Conservation (phyloP, 1,284 basidiomycete species). For the Papiliotrema terrestris region DNA sequence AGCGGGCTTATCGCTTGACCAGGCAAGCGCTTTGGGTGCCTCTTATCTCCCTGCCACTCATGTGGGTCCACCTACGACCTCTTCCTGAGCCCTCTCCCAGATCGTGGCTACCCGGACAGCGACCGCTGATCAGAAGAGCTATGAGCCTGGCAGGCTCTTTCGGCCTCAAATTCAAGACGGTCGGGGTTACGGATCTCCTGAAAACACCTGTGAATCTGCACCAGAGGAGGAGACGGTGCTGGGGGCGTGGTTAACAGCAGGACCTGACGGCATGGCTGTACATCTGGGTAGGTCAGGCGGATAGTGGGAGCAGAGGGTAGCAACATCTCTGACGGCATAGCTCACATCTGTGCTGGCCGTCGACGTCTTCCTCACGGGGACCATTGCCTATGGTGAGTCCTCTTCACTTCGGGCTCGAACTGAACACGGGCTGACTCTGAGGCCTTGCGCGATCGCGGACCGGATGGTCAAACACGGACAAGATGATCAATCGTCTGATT, state of each 20-base stretch:
- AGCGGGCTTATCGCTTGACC: not conserved
- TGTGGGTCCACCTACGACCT: no score
- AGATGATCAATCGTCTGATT: no score
- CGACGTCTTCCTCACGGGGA: constrained; percentile 1
- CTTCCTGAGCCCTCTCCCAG: no score
- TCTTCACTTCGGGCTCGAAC: not conserved
- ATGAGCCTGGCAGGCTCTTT: no score
- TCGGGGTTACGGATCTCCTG: no score
- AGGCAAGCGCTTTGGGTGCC: not conserved
- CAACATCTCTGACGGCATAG: constrained; percentile 1
- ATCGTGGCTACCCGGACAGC: no score
- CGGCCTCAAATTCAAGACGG: no score
- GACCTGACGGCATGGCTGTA: not conserved
- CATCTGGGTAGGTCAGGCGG: not conserved
- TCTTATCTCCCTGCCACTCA: not conserved
- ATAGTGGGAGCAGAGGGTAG: not conserved
- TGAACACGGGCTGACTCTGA: not conserved
- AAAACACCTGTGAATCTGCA: no score
- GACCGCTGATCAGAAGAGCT: no score
- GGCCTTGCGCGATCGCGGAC: not conserved
- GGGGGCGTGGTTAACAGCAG: not conserved
- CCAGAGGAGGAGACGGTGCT: no score
- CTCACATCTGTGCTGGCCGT: not conserved
- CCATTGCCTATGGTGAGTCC: not conserved
- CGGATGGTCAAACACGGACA: constrained; percentile 1